phyloP scores from a whole-genome alignment of 140 eudicot species.

The Stevia rebaudiana region DNA sequence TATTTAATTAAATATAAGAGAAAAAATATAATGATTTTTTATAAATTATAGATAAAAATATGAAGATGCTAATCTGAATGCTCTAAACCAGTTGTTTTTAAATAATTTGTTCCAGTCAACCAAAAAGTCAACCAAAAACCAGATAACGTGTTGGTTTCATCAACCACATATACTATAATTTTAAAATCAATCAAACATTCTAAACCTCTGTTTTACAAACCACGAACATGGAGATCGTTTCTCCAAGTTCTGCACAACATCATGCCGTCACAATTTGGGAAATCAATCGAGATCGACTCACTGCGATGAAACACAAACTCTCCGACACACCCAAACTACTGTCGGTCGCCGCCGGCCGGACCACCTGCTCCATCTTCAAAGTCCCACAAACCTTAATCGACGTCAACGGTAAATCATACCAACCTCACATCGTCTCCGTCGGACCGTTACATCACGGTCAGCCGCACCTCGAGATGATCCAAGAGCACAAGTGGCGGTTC shows the following conservation, averaged over 20 bases:
- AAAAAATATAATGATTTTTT: too few species aligned
- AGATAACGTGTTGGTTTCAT: too few species aligned
- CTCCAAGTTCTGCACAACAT: neutral
- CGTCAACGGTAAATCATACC: slow-evolving; percentile 52
- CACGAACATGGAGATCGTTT: slow-evolving; percentile 10
- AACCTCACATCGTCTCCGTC: slow-evolving; percentile 52
- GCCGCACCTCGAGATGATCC: slow-evolving; percentile 38
- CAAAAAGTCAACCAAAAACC: too few species aligned
- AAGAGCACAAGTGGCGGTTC: slow-evolving; percentile 54
- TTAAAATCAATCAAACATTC: neutral
- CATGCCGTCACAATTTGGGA: slow-evolving; percentile 41
- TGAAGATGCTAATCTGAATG: too few species aligned
- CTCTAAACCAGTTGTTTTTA: too few species aligned
- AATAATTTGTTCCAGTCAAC: too few species aligned
- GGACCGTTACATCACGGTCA: slow-evolving; percentile 55
- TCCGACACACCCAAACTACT: slow-evolving; percentile 43
- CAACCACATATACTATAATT: too few species aligned
- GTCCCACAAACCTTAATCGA: slow-evolving; percentile 56
- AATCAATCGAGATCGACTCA: slow-evolving; percentile 37
- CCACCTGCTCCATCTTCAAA: slow-evolving; percentile 52
- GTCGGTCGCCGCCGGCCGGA: slow-evolving; percentile 46
- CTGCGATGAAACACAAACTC: slow-evolving; percentile 47
- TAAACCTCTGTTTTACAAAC: neutral
- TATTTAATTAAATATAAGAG: too few species aligned
- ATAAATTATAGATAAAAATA: too few species aligned